These are phyloP conservation scores for Vigna nakashimae DNA, from an alignment of 306 rosid species.

Conservation along the genomic window DNA sequence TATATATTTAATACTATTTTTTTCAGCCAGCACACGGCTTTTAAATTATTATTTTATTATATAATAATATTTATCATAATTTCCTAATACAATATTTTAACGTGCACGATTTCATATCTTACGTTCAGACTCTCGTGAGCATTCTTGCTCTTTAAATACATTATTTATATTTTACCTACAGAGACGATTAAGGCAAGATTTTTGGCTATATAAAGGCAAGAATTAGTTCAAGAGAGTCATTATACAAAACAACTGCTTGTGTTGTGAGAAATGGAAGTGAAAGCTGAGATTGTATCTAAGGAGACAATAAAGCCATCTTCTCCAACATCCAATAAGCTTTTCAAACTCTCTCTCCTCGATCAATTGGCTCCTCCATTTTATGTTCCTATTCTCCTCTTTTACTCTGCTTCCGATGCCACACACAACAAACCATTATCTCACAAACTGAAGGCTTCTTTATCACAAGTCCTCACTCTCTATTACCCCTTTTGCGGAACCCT, in stretches of 20 bases:
- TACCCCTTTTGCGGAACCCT: constrained; percentile 46
- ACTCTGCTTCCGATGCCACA: background rate
- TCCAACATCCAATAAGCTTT: constrained; percentile 41
- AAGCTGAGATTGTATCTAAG: constrained; percentile 30
- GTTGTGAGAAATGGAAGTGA: constrained; percentile 7
- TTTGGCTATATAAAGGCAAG: background rate
- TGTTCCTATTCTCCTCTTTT: constrained; percentile 38
- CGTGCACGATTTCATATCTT: too few relatives aligned
- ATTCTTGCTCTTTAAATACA: too few relatives aligned
- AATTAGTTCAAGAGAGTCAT: background rate
- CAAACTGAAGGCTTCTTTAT: constrained; percentile 23
- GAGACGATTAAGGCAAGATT: background rate
- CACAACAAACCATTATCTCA: background rate
- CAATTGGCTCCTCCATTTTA: constrained; percentile 39
- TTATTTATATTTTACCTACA: too few relatives aligned
- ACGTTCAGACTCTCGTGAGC: too few relatives aligned
- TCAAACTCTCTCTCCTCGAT: constrained; percentile 44
- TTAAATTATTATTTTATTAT: too few relatives aligned
- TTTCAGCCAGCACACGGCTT: too few relatives aligned
- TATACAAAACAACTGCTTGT: background rate
- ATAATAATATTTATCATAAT: too few relatives aligned
- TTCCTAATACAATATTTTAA: too few relatives aligned
- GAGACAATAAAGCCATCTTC: constrained; percentile 36
- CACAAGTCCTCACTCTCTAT: constrained; percentile 36
- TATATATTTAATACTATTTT: too few relatives aligned